Conservation (phyloP, 192 early-diverging fungal species). For the Podila horticola region DNA sequence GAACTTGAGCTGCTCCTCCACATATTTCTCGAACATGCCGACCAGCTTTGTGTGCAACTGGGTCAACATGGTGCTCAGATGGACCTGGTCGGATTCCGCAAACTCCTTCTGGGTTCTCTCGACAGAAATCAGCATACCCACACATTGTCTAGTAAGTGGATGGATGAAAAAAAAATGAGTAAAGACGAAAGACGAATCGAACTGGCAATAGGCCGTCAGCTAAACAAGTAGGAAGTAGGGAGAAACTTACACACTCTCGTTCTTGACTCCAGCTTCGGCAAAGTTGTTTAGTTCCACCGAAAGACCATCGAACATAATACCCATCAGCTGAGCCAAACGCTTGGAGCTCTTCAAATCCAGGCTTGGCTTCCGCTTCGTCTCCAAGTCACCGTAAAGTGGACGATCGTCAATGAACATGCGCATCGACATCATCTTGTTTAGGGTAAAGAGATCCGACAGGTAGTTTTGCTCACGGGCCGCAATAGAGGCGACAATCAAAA, state of each 20-base stretch:
- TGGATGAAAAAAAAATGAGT: background rate
- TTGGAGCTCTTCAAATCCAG: slow-evolving; percentile 79
- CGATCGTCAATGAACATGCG: slow-evolving; percentile 57
- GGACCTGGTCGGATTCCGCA: slow-evolving; percentile 78
- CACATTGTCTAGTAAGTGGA: slow-evolving; percentile 57
- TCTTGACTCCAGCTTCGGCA: slow-evolving; percentile 80
- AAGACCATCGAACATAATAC: slow-evolving; percentile 80
- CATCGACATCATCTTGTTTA: slow-evolving; percentile 60
- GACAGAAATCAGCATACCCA: slow-evolving; percentile 88
- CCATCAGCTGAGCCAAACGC: slow-evolving; percentile 70
- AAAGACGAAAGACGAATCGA: background rate
- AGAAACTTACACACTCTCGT: slow-evolving; percentile 70
- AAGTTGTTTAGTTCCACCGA: slow-evolving; percentile 76
- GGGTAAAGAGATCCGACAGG: slow-evolving; percentile 86
- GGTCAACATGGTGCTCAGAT: slow-evolving; percentile 72
- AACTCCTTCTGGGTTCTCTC: slow-evolving; percentile 76
- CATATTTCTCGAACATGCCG: slow-evolving; percentile 81
- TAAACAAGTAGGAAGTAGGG: background rate
- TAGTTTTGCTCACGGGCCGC: slow-evolving; percentile 94
- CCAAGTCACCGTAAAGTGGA: slow-evolving; percentile 49
- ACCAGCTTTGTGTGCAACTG: slow-evolving; percentile 72
- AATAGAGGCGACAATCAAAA: slow-evolving; percentile 68
- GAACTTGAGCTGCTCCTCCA: slow-evolving; percentile 86
- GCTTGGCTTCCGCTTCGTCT: slow-evolving; percentile 60
- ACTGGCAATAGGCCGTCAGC: background rate